Evolutionary conservation across 495 filamentous ascomycete genomes (phyloP), one percentile per base, ranked within the genome.

Genomic region (Rusavskia elegans): DNA sequence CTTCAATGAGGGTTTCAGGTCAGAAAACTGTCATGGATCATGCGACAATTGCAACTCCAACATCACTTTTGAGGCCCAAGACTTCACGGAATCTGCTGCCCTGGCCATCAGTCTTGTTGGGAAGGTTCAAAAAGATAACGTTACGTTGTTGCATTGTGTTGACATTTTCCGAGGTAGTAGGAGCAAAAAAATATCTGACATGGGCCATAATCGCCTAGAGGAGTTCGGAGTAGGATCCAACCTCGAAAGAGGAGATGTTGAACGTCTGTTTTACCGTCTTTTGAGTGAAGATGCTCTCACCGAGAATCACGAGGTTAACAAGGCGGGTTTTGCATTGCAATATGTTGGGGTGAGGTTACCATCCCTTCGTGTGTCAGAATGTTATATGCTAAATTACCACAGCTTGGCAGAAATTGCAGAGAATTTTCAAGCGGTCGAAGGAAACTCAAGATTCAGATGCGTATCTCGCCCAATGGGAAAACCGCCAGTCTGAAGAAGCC

Each of bases 41-140:
- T 99, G 92, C 66, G 92, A 97, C 61, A 95, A 93, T 55, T 98
- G 92, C 71, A 77, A 70, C 40, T 84, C 82, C 2, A 79, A 75
- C 45, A 71, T 63, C 54, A 68, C 72, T 3, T 88, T 84, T 61
- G 79, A 89, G 56, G 64, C 70, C 17, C 72, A 76, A 48, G 89
- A 98, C 65, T 82, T 86, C 50, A 86, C 83, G 23, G 64, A 80
- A n/a, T 73, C 83, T 60, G 92, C 89, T 13, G 64, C 73, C 27
- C 72, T 74, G 25, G 83, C 80, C 2, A 63, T 96, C 30, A 67
- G 70, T 25, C 69, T 92, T 48, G 82, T 95, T 20, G 66, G 74
- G 29, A 63, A 73, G 39, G 70, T 66, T 23, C 72, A 85, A 58
- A 53, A 58, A 6, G 59, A 75, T n/a, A 69, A 71, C 11, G 73